Conservation (phyloP, 1,284 basidiomycete genomes). For the Melanopsichium pennsylvanicum region DNA sequence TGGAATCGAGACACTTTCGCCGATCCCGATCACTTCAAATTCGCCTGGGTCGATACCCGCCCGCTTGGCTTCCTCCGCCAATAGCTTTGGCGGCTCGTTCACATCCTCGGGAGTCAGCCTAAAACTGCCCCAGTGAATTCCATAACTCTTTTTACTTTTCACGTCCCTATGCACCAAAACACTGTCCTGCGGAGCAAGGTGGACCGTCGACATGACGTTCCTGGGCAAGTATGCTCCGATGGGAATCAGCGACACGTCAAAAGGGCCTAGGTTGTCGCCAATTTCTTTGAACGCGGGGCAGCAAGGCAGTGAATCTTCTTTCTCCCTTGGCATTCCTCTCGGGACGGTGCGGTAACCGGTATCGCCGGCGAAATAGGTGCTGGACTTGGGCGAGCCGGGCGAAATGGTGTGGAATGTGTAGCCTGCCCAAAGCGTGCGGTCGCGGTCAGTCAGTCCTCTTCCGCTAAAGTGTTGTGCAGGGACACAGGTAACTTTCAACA, state of each 20-base stretch:
- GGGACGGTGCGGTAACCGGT: conserved; percentile 49
- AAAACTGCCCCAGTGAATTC: conserved; percentile 57
- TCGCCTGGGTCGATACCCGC: conserved; percentile 30
- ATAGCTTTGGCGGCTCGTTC: conserved; percentile 45
- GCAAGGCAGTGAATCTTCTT: conserved; percentile 44
- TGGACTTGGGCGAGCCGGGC: conserved; percentile 18
- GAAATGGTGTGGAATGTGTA: conserved; percentile 41
- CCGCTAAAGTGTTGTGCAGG: conserved; percentile 57
- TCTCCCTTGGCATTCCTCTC: conserved; percentile 24
- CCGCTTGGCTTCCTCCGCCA: conserved; percentile 35
- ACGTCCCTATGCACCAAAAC: conserved; percentile 50
- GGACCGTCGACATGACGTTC: conserved; percentile 54
- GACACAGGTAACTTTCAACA: conserved; percentile 45
- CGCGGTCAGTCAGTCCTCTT: conserved; percentile 26
- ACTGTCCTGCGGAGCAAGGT: conserved; percentile 49
- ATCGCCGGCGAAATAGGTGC: conserved; percentile 55
- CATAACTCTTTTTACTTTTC: conserved; percentile 23
- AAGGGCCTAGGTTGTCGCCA: conserved; percentile 51
- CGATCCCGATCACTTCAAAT: conserved; percentile 43
- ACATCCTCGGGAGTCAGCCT: conserved; percentile 52
- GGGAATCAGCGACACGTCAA: conserved; percentile 51
- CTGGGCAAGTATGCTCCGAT: conserved; percentile 57
- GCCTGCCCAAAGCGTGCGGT: conserved; percentile 55
- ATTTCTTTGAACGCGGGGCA: conserved; percentile 59
- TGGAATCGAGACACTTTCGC: conserved; percentile 41